Evolutionary conservation across 371 early-diverging fungal genomes (phyloP).

Genomic region (Homolaphlyctis polyrhiza): DNA sequence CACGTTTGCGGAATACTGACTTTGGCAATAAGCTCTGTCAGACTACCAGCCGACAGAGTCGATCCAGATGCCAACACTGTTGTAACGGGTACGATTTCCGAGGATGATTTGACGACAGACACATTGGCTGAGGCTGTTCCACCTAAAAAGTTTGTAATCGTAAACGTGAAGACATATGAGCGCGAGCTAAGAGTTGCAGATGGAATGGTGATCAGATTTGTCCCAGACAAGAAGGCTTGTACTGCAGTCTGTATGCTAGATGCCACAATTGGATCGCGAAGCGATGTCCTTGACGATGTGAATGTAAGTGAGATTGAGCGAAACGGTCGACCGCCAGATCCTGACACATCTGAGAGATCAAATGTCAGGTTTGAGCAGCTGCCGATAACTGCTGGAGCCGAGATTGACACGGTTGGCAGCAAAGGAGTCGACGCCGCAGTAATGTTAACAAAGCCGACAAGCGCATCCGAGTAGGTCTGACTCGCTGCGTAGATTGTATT

Average conservation of each 20-base stretch:
- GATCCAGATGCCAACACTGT: no score
- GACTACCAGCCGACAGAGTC: no score
- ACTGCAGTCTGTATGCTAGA: background rate
- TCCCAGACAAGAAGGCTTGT: background rate
- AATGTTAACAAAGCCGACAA: background rate
- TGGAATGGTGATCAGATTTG: background rate
- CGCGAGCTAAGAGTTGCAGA: background rate
- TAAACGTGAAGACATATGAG: background rate
- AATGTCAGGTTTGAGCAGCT: background rate
- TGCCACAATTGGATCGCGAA: background rate
- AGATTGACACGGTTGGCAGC: background rate
- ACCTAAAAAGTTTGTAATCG: background rate
- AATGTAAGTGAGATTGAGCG: background rate
- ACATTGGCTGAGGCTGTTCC: background rate
- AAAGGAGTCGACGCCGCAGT: background rate
- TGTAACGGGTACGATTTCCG: no score
- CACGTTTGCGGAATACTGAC: no score
- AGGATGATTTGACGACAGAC: background rate
- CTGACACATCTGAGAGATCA: background rate
- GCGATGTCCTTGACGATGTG: background rate
- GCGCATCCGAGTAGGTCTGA: background rate
- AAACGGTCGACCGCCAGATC: conserved; percentile 1
- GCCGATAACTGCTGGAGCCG: background rate
- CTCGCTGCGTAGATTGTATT: background rate
- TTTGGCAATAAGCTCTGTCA: no score